phyloP scores from a whole-genome alignment of 768 basidiomycete species.

The Pleurotus platypus region DNA sequence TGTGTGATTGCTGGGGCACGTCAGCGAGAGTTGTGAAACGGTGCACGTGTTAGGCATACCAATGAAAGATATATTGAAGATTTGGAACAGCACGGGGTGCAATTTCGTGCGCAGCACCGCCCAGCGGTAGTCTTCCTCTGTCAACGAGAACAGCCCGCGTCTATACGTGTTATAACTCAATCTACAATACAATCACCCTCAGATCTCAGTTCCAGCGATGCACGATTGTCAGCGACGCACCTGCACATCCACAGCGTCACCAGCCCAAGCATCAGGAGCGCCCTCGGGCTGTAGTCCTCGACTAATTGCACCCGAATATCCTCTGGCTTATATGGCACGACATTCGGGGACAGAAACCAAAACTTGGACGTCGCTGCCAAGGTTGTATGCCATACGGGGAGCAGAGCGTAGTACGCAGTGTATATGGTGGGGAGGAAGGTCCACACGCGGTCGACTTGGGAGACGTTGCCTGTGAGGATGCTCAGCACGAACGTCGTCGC shows the following conservation, averaged over 20 bases:
- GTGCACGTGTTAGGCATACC: conserved; percentile 28
- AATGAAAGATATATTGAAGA: conserved; percentile 61
- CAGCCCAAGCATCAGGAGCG: conserved; percentile 70
- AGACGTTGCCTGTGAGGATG: conserved; percentile 72
- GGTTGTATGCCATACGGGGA: conserved; percentile 50
- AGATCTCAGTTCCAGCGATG: too few relatives aligned
- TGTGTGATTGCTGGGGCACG: conserved; percentile 58
- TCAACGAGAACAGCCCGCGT: conserved; percentile 62
- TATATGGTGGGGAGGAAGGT: conserved; percentile 81
- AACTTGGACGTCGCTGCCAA: too few relatives aligned
- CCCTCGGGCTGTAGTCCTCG: conserved; percentile 62
- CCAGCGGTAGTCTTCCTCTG: conserved; percentile 96
- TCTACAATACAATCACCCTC: conserved; percentile 24
- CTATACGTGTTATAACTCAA: conserved; percentile 81
- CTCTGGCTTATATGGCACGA: conserved; percentile 57
- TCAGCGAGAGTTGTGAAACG: neutral
- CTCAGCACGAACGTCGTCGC: conserved; percentile 53
- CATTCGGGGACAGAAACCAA: conserved; percentile 16
- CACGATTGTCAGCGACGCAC: conserved; percentile 20
- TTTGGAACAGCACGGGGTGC: conserved; percentile 39
- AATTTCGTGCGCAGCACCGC: conserved; percentile 60
- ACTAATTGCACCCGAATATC: conserved; percentile 34
- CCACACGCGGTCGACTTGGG: conserved; percentile 85
- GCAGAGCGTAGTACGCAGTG: conserved; percentile 75
- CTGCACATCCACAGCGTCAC: conserved; percentile 67